Evolutionary conservation across 306 rosid genomes (phyloP).

Genomic region (Delonix regia): DNA sequence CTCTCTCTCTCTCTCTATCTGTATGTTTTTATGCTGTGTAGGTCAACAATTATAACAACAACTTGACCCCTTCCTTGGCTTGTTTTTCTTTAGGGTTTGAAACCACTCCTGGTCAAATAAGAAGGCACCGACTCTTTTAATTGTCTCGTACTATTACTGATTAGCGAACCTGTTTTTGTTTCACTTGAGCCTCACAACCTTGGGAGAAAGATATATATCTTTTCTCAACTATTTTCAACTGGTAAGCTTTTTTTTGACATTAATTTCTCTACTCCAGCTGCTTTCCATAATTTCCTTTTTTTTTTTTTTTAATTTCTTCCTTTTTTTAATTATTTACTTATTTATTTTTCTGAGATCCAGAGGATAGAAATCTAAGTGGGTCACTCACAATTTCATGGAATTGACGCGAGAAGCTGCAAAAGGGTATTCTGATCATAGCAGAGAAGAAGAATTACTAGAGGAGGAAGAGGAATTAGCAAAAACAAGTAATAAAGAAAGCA

Average conservation of each 20-base stretch:
- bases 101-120: conserved; percentile 51
- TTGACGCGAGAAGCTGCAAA: conserved; percentile 44
- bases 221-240: conserved; percentile 16
- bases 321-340: not conserved
- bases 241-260: conserved; percentile 32
- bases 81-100: conserved; percentile 61
- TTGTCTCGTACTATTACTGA: conserved; percentile 18
- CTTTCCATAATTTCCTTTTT: not conserved
- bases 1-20: not conserved
- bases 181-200: not conserved
- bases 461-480: conserved; percentile 32
- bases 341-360: conserved; percentile 39
- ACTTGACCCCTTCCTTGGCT: conserved; percentile 35
- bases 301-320: not conserved
- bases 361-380: conserved; percentile 30
- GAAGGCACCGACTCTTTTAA: conserved; percentile 56
- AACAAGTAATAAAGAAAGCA: conserved; percentile 38
- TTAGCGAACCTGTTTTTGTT: not conserved
- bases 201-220: not conserved
- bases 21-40: conserved; percentile 17
- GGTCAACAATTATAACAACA: conserved; percentile 57
- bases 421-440: conserved; percentile 49
- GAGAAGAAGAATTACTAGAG: conserved; percentile 41
- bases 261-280: conserved; percentile 2
- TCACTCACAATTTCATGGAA: conserved; percentile 47